Evolutionary conservation across 495 filamentous ascomycete genomes (phyloP).

Genomic region (Letharia lupina): DNA sequence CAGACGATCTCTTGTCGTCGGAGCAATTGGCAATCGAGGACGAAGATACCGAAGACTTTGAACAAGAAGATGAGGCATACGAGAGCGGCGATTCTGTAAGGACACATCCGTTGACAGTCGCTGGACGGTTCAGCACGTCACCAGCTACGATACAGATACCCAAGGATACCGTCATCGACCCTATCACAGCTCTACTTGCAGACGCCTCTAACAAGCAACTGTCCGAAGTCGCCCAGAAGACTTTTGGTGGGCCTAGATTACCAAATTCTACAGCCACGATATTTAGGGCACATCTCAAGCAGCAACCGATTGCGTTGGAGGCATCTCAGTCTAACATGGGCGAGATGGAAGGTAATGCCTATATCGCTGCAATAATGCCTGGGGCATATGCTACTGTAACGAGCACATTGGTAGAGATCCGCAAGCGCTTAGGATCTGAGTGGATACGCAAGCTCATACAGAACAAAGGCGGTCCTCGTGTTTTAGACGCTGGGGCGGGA

Average conservation of each 20-base stretch:
- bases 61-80: conserved; percentile 27
- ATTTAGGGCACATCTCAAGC: conserved; percentile 42
- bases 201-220: conserved; percentile 66
- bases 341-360: conserved; percentile 83
- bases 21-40: conserved; percentile 38
- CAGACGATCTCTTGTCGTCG: background rate
- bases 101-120: conserved; percentile 56
- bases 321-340: conserved; percentile 65
- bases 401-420: conserved; percentile 70
- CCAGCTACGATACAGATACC: conserved; percentile 69
- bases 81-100: conserved; percentile 33
- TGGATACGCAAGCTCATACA: conserved; percentile 67
- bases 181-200: conserved; percentile 56
- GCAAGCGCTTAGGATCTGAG: conserved; percentile 69
- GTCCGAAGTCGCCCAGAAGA: conserved; percentile 52
- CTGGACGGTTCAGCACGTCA: conserved; percentile 55
- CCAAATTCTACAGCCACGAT: conserved; percentile 61
- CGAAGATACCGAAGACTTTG: conserved; percentile 42
- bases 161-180: conserved; percentile 52
- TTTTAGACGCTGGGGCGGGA: conserved; percentile 78
- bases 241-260: conserved; percentile 66
- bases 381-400: conserved; percentile 66
- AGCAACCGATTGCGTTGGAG: conserved; percentile 60
- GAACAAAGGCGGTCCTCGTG: conserved; percentile 60
- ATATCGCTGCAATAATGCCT: conserved; percentile 68